phyloP scores from a whole-genome alignment of 805 yeast genomes.

The Kurtzmaniella fragi region DNA sequence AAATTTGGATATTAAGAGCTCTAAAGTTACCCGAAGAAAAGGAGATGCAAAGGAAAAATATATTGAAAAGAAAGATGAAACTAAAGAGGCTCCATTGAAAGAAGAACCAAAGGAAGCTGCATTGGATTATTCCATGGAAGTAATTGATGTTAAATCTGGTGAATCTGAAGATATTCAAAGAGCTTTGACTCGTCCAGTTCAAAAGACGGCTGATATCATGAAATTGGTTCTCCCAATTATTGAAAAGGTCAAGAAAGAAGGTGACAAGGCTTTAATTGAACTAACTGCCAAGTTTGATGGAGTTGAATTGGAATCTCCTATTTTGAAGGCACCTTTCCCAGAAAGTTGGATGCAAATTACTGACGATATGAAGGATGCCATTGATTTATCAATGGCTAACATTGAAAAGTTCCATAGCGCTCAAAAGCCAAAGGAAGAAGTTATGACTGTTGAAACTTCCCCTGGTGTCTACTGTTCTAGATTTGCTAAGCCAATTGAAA shows the following conservation, averaged over 20 bases:
- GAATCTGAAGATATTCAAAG: constrained; percentile 41
- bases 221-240: constrained; percentile 87
- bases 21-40: constrained; percentile 85
- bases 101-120: constrained; percentile 11
- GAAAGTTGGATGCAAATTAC: constrained; percentile 66
- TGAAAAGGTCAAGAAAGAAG: constrained; percentile 65
- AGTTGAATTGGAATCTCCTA: constrained; percentile 66
- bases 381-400: constrained; percentile 85
- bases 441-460: constrained; percentile 80
- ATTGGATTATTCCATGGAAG: constrained; percentile 45
- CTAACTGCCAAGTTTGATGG: constrained; percentile 88
- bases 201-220: constrained; percentile 89
- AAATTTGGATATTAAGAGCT: constrained; percentile 75
- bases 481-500: constrained; percentile 90
- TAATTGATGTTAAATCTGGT: constrained; percentile 38
- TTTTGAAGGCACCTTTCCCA: constrained; percentile 85
- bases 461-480: constrained; percentile 95
- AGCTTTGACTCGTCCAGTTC: constrained; percentile 90
- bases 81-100: constrained; percentile 10
- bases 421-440: constrained; percentile 67
- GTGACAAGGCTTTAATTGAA: constrained; percentile 87
- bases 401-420: constrained; percentile 92
- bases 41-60: constrained; percentile 94
- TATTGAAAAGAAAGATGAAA: constrained; percentile 24
- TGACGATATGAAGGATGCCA: constrained; percentile 72